A percentile compares a stretch with the other conserved stretches of the same genome.
Conservation (phyloP, 2,329 filamentous ascomycete genomes). For the Aspergillus proliferans region DNA sequence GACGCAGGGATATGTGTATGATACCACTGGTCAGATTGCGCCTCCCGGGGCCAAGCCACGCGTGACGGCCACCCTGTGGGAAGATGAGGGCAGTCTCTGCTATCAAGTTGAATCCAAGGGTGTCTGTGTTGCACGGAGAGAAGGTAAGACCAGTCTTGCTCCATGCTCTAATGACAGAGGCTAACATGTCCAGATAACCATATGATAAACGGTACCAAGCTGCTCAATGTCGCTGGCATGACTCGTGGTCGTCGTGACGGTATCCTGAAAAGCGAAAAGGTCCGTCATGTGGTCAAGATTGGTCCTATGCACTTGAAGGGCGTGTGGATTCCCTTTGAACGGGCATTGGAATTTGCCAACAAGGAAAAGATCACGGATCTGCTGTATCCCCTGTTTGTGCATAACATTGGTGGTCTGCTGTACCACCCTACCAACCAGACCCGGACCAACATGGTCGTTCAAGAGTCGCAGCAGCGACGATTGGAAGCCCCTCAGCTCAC, state of each 20-base stretch:
- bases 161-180: neutral
- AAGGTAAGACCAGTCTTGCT: slow-evolving; percentile 56
- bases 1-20: slow-evolving; percentile 52
- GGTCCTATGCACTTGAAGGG: slow-evolving; percentile 98
- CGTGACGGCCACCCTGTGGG: slow-evolving; percentile 94
- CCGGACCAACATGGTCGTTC: slow-evolving; percentile 78
- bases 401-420: slow-evolving; percentile 88
- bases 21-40: slow-evolving; percentile 85
- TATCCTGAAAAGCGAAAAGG: slow-evolving; percentile 95
- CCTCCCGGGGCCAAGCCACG: slow-evolving; percentile 93
- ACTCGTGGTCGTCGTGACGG: slow-evolving; percentile 90
- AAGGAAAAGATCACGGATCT: slow-evolving; percentile 98
- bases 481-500: slow-evolving; percentile 46
- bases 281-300: slow-evolving; percentile 95
- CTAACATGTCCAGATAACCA: slow-evolving; percentile 67
- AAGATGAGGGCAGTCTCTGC: slow-evolving; percentile 94
- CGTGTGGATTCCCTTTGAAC: slow-evolving; percentile 96
- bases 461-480: slow-evolving; percentile 70
- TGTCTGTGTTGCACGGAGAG: slow-evolving; percentile 87
- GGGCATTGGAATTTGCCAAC: slow-evolving; percentile 96
- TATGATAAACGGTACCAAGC: slow-evolving; percentile 98
- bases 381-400: slow-evolving; percentile 91
- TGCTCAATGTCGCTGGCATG: slow-evolving; percentile 97
- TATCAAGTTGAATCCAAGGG: slow-evolving; percentile 96
- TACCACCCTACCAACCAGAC: slow-evolving; percentile 83